phyloP scores from a whole-genome alignment of 1,139 yeast species.

The Kodamaea derodonti region DNA sequence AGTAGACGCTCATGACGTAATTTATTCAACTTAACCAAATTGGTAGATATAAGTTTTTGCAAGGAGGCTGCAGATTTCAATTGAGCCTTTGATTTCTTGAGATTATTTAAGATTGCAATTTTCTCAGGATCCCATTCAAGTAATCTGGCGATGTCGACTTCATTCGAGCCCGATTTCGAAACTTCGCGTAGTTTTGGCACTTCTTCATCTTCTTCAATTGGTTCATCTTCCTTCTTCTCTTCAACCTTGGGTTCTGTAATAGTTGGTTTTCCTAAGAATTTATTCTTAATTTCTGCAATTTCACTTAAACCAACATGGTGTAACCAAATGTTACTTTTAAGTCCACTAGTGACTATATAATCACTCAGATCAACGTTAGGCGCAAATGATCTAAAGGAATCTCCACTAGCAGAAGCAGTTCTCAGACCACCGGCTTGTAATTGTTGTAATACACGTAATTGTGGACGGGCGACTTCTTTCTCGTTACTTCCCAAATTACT shows the following conservation, averaged over 20 bases:
- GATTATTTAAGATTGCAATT: conserved; percentile 20
- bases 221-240: conserved; percentile 3
- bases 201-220: conserved; percentile 9
- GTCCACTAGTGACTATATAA: conserved; percentile 58
- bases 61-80: conserved; percentile 28
- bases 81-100: conserved; percentile 25
- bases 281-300: conserved; percentile 35
- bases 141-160: conserved; percentile 21
- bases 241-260: conserved; percentile 2
- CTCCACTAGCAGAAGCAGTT: conserved; percentile 19
- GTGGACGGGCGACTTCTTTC: conserved; percentile 8
- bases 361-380: conserved; percentile 73
- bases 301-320: conserved; percentile 64
- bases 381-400: conserved; percentile 68
- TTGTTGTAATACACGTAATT: conserved; percentile 13
- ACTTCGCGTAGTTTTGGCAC: conserved; percentile 5
- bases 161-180: not conserved
- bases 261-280: conserved; percentile 14
- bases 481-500: not conserved
- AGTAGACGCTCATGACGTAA: conserved; percentile 58
- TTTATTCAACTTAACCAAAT: conserved; percentile 55
- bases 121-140: conserved; percentile 37
- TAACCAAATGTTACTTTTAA: conserved; percentile 73
- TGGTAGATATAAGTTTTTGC: conserved; percentile 53
- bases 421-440: conserved; percentile 4